phyloP scores from a whole-genome alignment of 352 stramenopile genomes.

The Pythium diclinum region DNA sequence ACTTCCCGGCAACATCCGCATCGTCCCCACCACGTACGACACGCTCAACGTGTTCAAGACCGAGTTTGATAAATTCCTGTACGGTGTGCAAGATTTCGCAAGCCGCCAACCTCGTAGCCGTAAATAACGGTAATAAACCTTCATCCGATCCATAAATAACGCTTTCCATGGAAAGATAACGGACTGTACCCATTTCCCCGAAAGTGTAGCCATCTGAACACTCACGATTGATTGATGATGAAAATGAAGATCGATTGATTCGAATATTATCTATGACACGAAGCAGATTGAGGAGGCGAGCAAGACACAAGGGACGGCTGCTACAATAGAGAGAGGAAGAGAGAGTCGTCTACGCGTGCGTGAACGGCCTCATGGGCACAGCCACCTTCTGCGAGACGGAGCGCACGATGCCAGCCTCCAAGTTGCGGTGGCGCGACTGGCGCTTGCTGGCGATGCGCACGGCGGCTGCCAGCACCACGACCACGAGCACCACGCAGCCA shows the following conservation, averaged over 20 bases:
- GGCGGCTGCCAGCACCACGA: constrained; percentile 31
- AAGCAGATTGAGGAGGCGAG: neutral
- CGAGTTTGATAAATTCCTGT: constrained; percentile 60
- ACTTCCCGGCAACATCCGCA: constrained; percentile 38
- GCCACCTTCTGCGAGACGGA: constrained; percentile 26
- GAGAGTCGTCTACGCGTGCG: constrained; percentile 23
- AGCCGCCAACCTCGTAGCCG: constrained; percentile 16
- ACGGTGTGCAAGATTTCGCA: constrained; percentile 34
- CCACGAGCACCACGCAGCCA: constrained; percentile 30
- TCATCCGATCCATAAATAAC: neutral
- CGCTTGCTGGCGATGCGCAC: constrained; percentile 34
- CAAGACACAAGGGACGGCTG: neutral
- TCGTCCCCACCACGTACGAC: constrained; percentile 56
- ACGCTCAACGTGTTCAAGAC: constrained; percentile 66
- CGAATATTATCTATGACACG: constrained; percentile 5
- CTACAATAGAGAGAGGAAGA: neutral
- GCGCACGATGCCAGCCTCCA: constrained; percentile 25
- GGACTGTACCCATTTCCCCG: no score
- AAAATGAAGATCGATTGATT: neutral
- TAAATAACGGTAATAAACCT: constrained; percentile 4
- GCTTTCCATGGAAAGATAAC: neutral
- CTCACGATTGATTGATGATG: neutral
- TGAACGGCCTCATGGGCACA: constrained; percentile 33
- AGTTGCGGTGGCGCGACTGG: constrained; percentile 22
- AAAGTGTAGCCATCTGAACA: neutral